A percentile compares a stretch with the other conserved stretches of the same genome.
These are phyloP conservation scores for Striga hermonthica DNA, from an alignment of 305 asterid species.

Conservation along the genomic window DNA sequence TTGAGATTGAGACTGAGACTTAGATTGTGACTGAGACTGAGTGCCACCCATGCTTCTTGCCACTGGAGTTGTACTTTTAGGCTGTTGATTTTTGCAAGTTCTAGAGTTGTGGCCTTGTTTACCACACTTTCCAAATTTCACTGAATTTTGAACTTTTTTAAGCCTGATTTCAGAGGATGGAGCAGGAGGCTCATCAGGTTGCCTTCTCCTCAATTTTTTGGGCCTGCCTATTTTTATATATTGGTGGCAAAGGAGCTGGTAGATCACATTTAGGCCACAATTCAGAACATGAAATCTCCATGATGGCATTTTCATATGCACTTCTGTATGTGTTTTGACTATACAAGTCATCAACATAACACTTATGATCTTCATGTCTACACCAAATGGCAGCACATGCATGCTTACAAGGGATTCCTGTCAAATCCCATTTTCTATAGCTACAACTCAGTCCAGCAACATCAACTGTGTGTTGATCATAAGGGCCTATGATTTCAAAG, in stretches of 20 bases:
- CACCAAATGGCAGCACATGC: background rate
- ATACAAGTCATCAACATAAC: background rate
- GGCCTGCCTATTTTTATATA: background rate
- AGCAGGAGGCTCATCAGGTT: background rate
- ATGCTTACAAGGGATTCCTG: background rate
- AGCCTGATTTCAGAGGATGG: background rate
- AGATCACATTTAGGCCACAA: background rate
- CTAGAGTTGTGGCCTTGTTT: background rate
- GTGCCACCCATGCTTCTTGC: too few species aligned
- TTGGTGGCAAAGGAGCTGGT: background rate
- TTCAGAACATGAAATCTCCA: background rate
- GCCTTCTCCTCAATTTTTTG: background rate
- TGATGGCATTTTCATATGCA: background rate
- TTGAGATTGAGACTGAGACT: too few species aligned
- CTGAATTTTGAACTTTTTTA: background rate
- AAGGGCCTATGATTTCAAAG: background rate
- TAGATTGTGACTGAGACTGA: too few species aligned
- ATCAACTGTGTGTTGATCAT: conserved; percentile 10
- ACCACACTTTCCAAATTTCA: background rate
- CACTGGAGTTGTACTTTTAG: too few species aligned
- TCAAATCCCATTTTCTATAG: background rate
- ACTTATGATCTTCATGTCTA: background rate
- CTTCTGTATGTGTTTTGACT: background rate
- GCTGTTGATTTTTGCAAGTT: background rate
- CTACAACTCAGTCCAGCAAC: background rate